A percentile compares a stretch with the other conserved stretches of the same genome.
Conservation (phyloP, 1,284 basidiomycete species). For the Baeospora myosura region DNA sequence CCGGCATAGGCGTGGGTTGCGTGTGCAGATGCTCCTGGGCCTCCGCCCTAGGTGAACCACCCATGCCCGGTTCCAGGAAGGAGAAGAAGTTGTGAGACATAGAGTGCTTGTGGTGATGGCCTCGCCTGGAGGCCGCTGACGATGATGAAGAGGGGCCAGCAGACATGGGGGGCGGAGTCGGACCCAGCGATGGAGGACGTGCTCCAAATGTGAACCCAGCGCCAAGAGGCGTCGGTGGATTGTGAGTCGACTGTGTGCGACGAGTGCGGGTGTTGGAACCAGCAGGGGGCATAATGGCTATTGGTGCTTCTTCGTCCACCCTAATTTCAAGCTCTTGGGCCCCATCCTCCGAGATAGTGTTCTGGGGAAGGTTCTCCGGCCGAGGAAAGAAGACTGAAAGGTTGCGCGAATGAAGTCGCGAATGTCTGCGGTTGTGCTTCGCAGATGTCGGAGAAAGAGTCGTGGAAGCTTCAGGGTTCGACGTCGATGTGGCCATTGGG, state of each 20-base stretch:
- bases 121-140: constrained; percentile 47
- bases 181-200: constrained; percentile 26
- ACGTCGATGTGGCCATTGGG: constrained; percentile 21
- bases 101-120: constrained; percentile 91
- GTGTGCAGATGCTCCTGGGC: constrained; percentile 31
- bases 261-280: constrained; percentile 30
- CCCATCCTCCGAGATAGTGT: constrained; percentile 62
- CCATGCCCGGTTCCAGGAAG: constrained; percentile 61
- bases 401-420: constrained; percentile 83
- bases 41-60: constrained; percentile 11
- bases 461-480: constrained; percentile 17
- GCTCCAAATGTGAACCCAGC: constrained; percentile 64
- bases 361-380: constrained; percentile 53
- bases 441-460: constrained; percentile 15
- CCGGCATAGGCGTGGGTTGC: constrained; percentile 41
- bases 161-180: constrained; percentile 12
- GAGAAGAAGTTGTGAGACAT: constrained; percentile 92
- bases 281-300: constrained; percentile 40
- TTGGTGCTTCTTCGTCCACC: constrained; percentile 36
- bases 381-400: constrained; percentile 86
- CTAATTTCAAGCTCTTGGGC: constrained; percentile 45
- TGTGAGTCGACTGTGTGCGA: constrained; percentile 18
- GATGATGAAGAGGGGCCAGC: constrained; percentile 20
- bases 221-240: constrained; percentile 37
- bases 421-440: constrained; percentile 49